Percentiles rank a stretch among this genome's conserved stretches.
Evolutionary conservation across 352 stramenopile species (phyloP).

Genomic region (Pythium dissotocum): DNA sequence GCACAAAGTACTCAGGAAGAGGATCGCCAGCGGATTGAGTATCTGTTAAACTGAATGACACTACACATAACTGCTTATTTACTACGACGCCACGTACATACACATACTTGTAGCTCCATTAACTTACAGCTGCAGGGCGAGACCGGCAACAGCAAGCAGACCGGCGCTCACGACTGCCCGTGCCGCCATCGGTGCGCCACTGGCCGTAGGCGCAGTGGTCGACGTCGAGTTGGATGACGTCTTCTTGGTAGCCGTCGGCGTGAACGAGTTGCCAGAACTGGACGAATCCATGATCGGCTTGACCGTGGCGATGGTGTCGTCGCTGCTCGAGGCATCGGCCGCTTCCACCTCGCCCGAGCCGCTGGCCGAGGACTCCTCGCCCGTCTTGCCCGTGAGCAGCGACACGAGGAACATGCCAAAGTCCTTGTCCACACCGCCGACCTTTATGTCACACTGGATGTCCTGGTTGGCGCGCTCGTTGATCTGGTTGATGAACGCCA

Average conservation of each 20-base stretch:
- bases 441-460: constrained; percentile 50
- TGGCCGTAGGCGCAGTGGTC: neutral
- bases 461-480: constrained; percentile 54
- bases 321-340: constrained; percentile 26
- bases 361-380: constrained; percentile 39
- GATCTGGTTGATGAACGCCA: constrained; percentile 72
- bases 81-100: neutral
- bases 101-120: neutral
- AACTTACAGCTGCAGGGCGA: constrained; percentile 13
- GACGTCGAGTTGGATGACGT: constrained; percentile 7
- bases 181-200: constrained; percentile 7
- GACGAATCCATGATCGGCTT: constrained; percentile 18
- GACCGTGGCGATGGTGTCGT: constrained; percentile 27
- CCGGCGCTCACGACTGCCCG: constrained; percentile 18
- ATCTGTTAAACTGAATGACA: constrained; percentile 20
- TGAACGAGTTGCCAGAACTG: constrained; percentile 6
- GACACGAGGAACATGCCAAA: constrained; percentile 48
- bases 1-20: neutral
- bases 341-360: constrained; percentile 24
- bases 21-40: constrained; percentile 8
- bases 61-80: neutral
- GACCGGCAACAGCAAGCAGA: constrained; percentile 12
- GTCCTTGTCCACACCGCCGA: constrained; percentile 40
- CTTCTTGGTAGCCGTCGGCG: constrained; percentile 10
- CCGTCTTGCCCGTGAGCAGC: constrained; percentile 54